These are phyloP conservation scores for Suillus bovinus DNA, from an alignment of 768 basidiomycete genomes.

Conservation along the genomic window DNA sequence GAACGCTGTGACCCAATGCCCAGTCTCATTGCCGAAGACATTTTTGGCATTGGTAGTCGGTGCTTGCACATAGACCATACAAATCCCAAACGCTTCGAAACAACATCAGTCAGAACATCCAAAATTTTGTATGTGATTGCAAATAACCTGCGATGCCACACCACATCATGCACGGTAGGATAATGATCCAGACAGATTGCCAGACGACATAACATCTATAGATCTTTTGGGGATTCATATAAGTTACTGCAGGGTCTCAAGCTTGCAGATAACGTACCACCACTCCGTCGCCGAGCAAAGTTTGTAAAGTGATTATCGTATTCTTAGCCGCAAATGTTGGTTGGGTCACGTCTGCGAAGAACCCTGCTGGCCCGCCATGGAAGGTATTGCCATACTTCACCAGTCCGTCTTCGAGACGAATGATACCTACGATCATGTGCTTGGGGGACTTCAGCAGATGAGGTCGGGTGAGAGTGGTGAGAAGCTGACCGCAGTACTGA, in stretches of 20 bases:
- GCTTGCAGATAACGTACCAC: constrained; percentile 5
- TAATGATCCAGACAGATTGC: constrained; percentile 14
- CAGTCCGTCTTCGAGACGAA: constrained; percentile 20
- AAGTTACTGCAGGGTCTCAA: not conserved
- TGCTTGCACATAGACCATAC: constrained; percentile 6
- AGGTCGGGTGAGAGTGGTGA: too few species aligned
- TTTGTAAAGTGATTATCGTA: constrained; percentile 18
- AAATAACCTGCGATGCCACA: constrained; percentile 9
- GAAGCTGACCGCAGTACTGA: not conserved
- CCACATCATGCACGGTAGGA: constrained; percentile 12
- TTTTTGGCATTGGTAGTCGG: not conserved
- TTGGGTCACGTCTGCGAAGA: constrained; percentile 23
- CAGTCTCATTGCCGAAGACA: constrained; percentile 8
- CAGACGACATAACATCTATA: constrained; percentile 12
- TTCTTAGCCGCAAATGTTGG: constrained; percentile 26
- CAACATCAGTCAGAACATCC: not conserved
- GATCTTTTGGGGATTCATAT: constrained; percentile 8
- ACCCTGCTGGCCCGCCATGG: constrained; percentile 24
- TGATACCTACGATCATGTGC: constrained; percentile 18
- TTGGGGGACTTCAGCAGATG: not conserved
- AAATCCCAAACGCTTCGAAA: constrained; percentile 3
- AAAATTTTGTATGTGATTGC: not conserved
- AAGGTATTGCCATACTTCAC: constrained; percentile 17
- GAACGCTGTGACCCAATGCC: constrained; percentile 5
- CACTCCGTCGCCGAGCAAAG: constrained; percentile 12